Conservation (phyloP, 2,329 filamentous ascomycete species). For the Boeremia exigua region DNA sequence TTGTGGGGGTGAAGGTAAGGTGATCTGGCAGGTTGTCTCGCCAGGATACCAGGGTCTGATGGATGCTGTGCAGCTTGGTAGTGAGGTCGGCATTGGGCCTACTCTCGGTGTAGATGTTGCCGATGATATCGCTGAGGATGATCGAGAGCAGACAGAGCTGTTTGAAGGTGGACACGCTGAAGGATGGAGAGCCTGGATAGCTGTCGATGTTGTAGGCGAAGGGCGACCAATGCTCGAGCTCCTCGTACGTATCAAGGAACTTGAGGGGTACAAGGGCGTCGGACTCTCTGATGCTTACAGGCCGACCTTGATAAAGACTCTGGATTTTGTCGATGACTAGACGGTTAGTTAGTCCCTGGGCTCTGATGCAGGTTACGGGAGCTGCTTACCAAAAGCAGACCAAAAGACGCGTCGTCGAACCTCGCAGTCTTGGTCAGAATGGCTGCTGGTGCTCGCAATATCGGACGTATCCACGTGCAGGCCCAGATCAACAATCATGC, state of each 20-base stretch:
- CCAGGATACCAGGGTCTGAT: constrained; percentile 54
- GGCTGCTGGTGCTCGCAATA: constrained; percentile 36
- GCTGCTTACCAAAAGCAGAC: constrained; percentile 49
- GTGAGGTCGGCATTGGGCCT: constrained; percentile 45
- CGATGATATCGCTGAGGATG: constrained; percentile 53
- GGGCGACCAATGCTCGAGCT: constrained; percentile 59
- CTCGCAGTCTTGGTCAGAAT: constrained; percentile 55
- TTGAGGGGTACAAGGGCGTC: constrained; percentile 56
- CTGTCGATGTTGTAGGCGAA: constrained; percentile 46
- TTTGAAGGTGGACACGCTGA: constrained; percentile 53
- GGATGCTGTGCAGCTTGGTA: constrained; percentile 45
- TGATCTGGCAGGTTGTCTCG: constrained; percentile 51
- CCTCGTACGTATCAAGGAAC: constrained; percentile 60
- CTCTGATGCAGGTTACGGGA: background rate
- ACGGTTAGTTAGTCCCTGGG: constrained; percentile 7
- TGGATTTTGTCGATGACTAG: constrained; percentile 59
- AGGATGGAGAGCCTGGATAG: constrained; percentile 47
- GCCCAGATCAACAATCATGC: constrained; percentile 62
- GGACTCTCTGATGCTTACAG: constrained; percentile 53
- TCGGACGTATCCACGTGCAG: constrained; percentile 55
- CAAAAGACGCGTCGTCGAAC: constrained; percentile 55
- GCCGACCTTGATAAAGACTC: constrained; percentile 61
- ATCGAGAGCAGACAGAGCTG: constrained; percentile 54
- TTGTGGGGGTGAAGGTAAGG: constrained; percentile 48
- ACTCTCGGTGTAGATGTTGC: constrained; percentile 49